Evolutionary conservation across 1,284 basidiomycete genomes (phyloP), one percentile per base, ranked within the genome.

Genomic region (Ceratobasidium sp.): DNA sequence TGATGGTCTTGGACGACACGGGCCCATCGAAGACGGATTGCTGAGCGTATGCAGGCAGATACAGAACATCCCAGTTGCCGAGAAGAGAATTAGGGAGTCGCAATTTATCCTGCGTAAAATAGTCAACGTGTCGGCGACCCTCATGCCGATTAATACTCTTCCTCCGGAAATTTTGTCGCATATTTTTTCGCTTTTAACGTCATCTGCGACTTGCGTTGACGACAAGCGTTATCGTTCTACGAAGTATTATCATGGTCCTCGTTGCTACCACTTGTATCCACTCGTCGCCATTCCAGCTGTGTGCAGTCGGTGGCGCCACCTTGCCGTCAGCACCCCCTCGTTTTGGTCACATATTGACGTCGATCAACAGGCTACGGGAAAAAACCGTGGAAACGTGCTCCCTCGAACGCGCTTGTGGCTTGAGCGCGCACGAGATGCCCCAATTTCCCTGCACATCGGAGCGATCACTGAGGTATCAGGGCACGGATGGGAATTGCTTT

Each of bases 121-220:
- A 5, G 56, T 20, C 1, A 72, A 72, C 39, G 18, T 18, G 51
- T 60, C 58, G 3, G n/a, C 56, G 18, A 61, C 42, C 6, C 12
- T 72, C n/a, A 23, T 56, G 23, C 70, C 33, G 7, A 61, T 72
- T 39, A 61, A 61, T 51, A 23, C 15, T 33, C 70, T 72, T 9
- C 70, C 70, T 26, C 12, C 40, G 1, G 58, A 72, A 46, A 28
- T 72, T 20, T 39, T 72, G 12, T 56, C 33, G 9, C 23, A 26
- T n/a, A 28, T 72, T 10, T 72, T 72, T 15, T 15, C 15, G 13
- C 23, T 49, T 9, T 39, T 39, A 18, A 26, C 42, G 9, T 46
- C 26, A 4, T 40, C 55, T 26, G 15, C 33, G 28, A 42, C 23
- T 23, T 28, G 12, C 6, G 18, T 26, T 15, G 33, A 33, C 33